Percentiles rank a stretch among this genome's conserved stretches.
These are phyloP conservation scores for Ophiostoma himal-ulmi DNA, from an alignment of 2,329 filamentous ascomycete species.

Conservation along the genomic window DNA sequence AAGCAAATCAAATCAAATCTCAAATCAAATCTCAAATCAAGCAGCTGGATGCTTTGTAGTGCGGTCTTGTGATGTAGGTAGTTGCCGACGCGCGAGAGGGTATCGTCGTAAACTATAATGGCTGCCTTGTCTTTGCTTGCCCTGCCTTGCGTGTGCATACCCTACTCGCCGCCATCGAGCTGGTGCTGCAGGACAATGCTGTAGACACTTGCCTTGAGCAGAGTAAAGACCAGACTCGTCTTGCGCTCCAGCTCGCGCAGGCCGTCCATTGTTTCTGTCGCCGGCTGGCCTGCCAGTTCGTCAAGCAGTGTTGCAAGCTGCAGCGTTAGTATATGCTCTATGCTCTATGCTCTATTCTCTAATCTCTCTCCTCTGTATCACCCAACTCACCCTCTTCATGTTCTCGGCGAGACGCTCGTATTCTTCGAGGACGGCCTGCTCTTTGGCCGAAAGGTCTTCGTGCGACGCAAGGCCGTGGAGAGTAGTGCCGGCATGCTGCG, in stretches of 20 bases:
- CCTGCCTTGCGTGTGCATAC: not conserved
- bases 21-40: conserved; percentile 14
- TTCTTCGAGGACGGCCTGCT: conserved; percentile 92
- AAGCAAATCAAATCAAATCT: conserved; percentile 11
- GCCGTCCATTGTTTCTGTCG: conserved; percentile 77
- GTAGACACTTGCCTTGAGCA: conserved; percentile 97
- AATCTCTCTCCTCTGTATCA: not conserved
- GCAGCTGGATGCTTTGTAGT: not conserved
- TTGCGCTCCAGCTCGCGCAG: conserved; percentile 86
- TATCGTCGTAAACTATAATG: conserved; percentile 16
- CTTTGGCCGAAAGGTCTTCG: conserved; percentile 64
- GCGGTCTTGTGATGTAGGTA: not conserved
- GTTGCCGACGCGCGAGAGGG: conserved; percentile 23
- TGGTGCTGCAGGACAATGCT: conserved; percentile 98
- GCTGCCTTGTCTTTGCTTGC: no score
- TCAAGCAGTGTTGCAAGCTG: conserved; percentile 57
- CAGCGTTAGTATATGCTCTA: conserved; percentile 1
- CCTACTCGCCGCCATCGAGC: conserved; percentile 63
- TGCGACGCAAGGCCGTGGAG: conserved; percentile 17
- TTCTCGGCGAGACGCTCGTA: conserved; percentile 84
- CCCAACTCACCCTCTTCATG: conserved; percentile 67
- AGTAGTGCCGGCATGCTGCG: conserved; percentile 6
- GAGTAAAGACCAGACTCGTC: conserved; percentile 87
- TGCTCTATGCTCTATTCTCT: not conserved
- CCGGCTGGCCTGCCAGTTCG: conserved; percentile 62